A percentile compares a stretch with the other conserved stretches of the same genome.
Conservation (phyloP, 139 green algal genomes). For the Raphidocelis subcapitata region DNA sequence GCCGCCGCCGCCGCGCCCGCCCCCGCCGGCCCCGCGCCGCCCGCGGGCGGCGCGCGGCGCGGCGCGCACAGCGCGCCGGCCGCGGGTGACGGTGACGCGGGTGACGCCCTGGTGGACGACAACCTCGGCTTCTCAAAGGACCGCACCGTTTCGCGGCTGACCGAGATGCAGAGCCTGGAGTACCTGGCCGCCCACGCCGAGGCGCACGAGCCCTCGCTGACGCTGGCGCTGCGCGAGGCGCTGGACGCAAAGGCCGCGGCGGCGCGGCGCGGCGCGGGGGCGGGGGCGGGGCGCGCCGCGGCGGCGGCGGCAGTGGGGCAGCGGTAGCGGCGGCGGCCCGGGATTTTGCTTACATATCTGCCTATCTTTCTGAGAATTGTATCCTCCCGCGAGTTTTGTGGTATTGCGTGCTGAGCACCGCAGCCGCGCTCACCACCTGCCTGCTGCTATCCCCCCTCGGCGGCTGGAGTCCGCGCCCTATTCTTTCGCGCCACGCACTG, state of each 20-base stretch:
- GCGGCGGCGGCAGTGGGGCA: too few relatives aligned
- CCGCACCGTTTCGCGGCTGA: conserved; percentile 83
- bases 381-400: too few relatives aligned
- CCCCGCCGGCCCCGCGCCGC: not conserved
- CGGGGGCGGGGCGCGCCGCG: too few relatives aligned
- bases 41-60: conserved; percentile 2
- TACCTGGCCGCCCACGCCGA: conserved; percentile 79
- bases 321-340: too few relatives aligned
- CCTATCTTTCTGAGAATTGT: too few relatives aligned
- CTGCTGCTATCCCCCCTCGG: too few relatives aligned
- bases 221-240: conserved; percentile 69
- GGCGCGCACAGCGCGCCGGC: conserved; percentile 22
- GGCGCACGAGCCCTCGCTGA: conserved; percentile 68
- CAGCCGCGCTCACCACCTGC: too few relatives aligned
- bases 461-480: too few relatives aligned
- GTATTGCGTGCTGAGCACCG: too few relatives aligned
- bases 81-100: not conserved
- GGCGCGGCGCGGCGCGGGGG: too few relatives aligned
- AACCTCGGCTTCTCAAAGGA: conserved; percentile 93
- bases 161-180: conserved; percentile 89
- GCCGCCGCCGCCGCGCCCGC: conserved; percentile 6
- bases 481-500: too few relatives aligned
- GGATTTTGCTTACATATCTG: too few relatives aligned
- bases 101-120: conserved; percentile 76
- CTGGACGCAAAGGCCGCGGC: not conserved